These are phyloP conservation scores for Asterella californica DNA, from an alignment of 225 moss, liverwort and hornwort genomes.

Conservation along the genomic window DNA sequence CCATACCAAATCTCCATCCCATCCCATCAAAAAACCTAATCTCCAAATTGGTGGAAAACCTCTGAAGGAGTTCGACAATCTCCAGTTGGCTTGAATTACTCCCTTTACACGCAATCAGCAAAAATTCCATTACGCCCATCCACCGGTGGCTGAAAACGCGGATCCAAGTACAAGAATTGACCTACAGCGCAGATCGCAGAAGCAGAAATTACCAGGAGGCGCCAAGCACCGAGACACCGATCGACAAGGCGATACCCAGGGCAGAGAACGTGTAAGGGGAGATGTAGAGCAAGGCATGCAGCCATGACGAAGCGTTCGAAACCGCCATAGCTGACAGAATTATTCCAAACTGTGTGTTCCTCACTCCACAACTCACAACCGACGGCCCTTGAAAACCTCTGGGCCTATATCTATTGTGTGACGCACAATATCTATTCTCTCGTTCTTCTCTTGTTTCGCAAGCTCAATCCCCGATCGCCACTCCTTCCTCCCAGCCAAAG, in stretches of 20 bases:
- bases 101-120: neutral
- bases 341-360: neutral
- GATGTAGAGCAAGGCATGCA: slow-evolving; percentile 87
- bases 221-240: slow-evolving; percentile 94
- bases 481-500: slow-evolving; percentile 2
- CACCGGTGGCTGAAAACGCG: neutral
- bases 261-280: slow-evolving; percentile 89
- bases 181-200: neutral
- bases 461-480: neutral
- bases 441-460: neutral
- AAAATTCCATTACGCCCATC: neutral
- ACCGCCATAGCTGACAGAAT: slow-evolving; percentile 28
- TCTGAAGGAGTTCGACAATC: neutral
- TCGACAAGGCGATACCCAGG: slow-evolving; percentile 85
- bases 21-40: neutral
- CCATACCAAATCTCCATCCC: slow-evolving; percentile 1
- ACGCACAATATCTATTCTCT: slow-evolving; percentile 6
- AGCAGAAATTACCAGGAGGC: slow-evolving; percentile 64
- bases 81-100: neutral
- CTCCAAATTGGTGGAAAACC: neutral
- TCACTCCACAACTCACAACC: neutral
- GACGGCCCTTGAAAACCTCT: neutral
- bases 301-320: slow-evolving; percentile 55
- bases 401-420: slow-evolving; percentile 4
- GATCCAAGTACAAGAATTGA: neutral